Percentiles rank a stretch among this genome's conserved stretches.
Evolutionary conservation across 805 yeast genomes (phyloP).

Genomic region (Metschnikowia baotianmanensis): DNA sequence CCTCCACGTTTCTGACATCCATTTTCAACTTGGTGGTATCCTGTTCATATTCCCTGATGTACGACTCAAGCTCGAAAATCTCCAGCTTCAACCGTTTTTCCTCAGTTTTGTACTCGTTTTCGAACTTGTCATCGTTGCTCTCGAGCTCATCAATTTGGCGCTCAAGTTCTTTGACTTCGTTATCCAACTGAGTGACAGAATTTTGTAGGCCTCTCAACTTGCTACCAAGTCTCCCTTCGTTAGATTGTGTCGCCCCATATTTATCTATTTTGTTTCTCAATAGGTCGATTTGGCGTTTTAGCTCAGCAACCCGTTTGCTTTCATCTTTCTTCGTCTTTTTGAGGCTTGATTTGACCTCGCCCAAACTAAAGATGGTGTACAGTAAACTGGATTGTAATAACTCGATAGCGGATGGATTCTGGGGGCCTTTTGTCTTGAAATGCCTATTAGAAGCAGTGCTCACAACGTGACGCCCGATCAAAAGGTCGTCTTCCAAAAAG

Average conservation of each 20-base stretch:
- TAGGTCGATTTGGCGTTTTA: slow-evolving; percentile 32
- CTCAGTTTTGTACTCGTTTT: slow-evolving; percentile 15
- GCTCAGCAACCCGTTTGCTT: slow-evolving; percentile 32
- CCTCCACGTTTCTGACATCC: slow-evolving; percentile 23
- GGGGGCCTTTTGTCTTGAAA: slow-evolving; percentile 4
- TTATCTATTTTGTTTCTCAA: slow-evolving; percentile 32
- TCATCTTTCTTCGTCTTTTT: slow-evolving; percentile 40
- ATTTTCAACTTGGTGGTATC: slow-evolving; percentile 22
- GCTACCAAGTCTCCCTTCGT: slow-evolving; percentile 33
- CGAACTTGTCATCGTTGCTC: slow-evolving; percentile 14
- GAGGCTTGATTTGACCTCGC: slow-evolving; percentile 22
- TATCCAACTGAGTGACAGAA: slow-evolving; percentile 37
- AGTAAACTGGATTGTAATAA: slow-evolving; percentile 35
- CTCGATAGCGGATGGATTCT: slow-evolving; percentile 20
- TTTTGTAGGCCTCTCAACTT: slow-evolving; percentile 41
- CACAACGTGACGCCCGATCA: slow-evolving; percentile 26
- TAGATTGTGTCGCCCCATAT: slow-evolving; percentile 23
- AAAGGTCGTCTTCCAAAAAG: slow-evolving; percentile 17
- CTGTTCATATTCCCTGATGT: slow-evolving; percentile 24
- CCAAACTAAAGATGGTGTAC: slow-evolving; percentile 29
- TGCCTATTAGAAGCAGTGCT: slow-evolving; percentile 24
- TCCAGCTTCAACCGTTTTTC: slow-evolving; percentile 23
- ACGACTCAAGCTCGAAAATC: slow-evolving; percentile 24
- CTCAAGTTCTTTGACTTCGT: slow-evolving; percentile 29
- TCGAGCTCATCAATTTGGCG: slow-evolving; percentile 18